A percentile compares a stretch with the other conserved stretches of the same genome.
Conservation (phyloP, 2,329 filamentous ascomycete species). For the Coniochaeta ligniaria region DNA sequence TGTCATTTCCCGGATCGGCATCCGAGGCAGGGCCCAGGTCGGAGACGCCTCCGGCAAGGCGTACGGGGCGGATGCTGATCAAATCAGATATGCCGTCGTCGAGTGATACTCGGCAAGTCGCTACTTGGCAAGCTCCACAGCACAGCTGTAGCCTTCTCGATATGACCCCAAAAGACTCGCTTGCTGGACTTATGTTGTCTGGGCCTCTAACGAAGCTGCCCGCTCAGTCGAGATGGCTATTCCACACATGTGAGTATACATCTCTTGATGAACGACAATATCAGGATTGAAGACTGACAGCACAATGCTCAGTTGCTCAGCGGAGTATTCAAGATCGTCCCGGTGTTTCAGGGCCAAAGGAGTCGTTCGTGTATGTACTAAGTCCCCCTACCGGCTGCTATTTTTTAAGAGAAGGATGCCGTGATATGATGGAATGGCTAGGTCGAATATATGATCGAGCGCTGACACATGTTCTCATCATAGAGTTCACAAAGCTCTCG, state of each 20-base stretch:
- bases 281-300: not conserved
- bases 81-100: conserved; percentile 9
- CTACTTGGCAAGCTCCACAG: not conserved
- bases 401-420: not conserved
- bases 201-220: conserved; percentile 16
- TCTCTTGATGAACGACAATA: no score
- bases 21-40: not conserved
- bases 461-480: not conserved
- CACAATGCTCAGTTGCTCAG: not conserved
- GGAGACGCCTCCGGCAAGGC: not conserved
- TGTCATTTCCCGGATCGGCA: not conserved
- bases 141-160: conserved; percentile 9
- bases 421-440: not conserved
- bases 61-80: conserved; percentile 2
- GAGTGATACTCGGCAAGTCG: conserved; percentile 4
- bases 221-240: conserved; percentile 24
- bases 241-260: conserved; percentile 24
- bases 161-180: conserved; percentile 18
- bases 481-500: conserved; percentile 34
- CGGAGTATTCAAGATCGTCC: not conserved
- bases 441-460: not conserved
- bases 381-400: not conserved
- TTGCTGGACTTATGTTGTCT: conserved; percentile 11
- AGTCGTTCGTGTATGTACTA: conserved; percentile 20
- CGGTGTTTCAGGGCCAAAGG: not conserved